A percentile compares a stretch with the other conserved stretches of the same genome.
Evolutionary conservation across 1,139 yeast species (phyloP).

Genomic region (Geotrichum bryndzae): DNA sequence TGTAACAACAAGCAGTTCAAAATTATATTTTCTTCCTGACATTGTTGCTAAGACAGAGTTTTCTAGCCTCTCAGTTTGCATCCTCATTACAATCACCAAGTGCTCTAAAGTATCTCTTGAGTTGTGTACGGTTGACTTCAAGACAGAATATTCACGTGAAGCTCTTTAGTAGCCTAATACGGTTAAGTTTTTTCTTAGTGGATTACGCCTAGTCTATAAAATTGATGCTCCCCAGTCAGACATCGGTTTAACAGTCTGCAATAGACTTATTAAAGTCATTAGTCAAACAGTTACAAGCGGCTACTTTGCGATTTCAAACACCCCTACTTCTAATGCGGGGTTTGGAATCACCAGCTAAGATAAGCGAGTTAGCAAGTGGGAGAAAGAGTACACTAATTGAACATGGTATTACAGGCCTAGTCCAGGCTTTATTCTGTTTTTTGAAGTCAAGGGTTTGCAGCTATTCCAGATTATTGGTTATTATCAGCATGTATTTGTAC

Average conservation of each 20-base stretch:
- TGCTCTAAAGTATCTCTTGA: neutral
- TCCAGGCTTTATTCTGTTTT: neutral
- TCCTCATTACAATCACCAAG: neutral
- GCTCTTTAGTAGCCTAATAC: neutral
- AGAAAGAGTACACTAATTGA: neutral
- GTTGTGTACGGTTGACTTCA: neutral
- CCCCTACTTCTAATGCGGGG: neutral
- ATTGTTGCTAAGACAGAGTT: neutral
- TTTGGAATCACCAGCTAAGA: neutral
- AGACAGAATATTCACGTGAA: neutral
- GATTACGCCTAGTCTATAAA: neutral
- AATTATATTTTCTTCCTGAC: neutral
- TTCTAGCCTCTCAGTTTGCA: neutral
- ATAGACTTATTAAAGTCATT: neutral
- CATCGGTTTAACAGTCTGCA: neutral
- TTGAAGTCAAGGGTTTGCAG: neutral
- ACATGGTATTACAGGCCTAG: neutral
- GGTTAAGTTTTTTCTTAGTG: neutral
- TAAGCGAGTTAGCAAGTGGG: neutral
- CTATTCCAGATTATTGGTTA: neutral
- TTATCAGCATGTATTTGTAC: neutral
- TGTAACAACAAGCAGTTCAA: neutral
- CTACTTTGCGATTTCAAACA: neutral
- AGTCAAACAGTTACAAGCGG: neutral
- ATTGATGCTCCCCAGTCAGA: neutral